phyloP scores from a whole-genome alignment of 805 yeast species.

The Zygosaccharomyces kombuchaensis region DNA sequence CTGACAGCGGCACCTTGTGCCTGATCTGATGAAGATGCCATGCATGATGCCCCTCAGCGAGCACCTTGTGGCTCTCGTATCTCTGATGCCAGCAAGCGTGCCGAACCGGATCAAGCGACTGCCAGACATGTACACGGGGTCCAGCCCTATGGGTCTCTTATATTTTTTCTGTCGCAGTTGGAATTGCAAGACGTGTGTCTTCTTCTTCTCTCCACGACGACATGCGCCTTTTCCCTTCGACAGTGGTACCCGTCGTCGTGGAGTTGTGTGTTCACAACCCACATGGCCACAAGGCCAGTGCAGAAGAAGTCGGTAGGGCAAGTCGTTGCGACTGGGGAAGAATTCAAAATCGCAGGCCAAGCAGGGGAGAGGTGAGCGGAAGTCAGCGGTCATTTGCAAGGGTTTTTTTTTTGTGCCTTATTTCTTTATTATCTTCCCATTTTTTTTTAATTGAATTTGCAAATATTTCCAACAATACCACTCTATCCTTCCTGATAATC shows the following conservation, averaged over 20 bases:
- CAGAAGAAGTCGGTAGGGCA: not conserved
- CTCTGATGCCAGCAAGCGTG: conserved; percentile 16
- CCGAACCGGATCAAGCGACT: conserved; percentile 21
- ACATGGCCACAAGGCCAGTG: not conserved
- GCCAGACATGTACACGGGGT: conserved; percentile 6
- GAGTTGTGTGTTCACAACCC: not conserved
- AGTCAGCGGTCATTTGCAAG: not conserved
- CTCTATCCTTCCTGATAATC: no score
- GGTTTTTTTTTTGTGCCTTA: not conserved
- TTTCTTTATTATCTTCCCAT: not conserved
- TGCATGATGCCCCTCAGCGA: conserved; percentile 20
- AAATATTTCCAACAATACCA: no score
- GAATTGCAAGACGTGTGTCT: conserved; percentile 12
- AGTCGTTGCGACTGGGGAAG: not conserved
- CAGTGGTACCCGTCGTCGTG: not conserved
- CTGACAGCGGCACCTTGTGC: conserved; percentile 18
- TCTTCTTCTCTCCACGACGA: not conserved
- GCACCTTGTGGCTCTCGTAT: conserved; percentile 20
- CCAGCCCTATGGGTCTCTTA: conserved; percentile 10
- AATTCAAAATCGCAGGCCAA: not conserved
- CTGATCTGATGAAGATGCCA: conserved; percentile 14
- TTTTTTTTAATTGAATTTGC: not conserved
- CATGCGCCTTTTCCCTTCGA: not conserved
- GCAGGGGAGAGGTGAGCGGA: not conserved
- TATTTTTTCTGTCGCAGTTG: conserved; percentile 7